A percentile compares a stretch with the other conserved stretches of the same genome.
Conservation (phyloP, 495 filamentous ascomycete genomes). For the Jackrogersella minutella region DNA sequence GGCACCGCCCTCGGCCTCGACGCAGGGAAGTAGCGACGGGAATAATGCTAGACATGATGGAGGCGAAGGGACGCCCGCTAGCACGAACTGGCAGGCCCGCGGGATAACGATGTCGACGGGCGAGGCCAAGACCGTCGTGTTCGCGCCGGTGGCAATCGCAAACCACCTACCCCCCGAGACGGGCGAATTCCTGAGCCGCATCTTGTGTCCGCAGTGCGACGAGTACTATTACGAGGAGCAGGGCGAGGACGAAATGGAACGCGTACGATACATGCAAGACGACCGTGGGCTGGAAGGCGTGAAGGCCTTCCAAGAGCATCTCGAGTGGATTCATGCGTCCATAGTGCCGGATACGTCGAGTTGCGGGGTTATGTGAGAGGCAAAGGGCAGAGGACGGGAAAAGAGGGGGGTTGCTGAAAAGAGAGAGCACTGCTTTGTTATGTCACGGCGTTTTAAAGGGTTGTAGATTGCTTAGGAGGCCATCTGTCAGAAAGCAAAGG, state of each 20-base stretch:
- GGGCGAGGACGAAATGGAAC: slow-evolving; percentile 54
- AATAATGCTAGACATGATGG: neutral
- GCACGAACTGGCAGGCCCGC: slow-evolving; percentile 34
- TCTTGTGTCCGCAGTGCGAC: slow-evolving; percentile 58
- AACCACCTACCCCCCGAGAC: slow-evolving; percentile 55
- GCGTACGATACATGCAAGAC: slow-evolving; percentile 49
- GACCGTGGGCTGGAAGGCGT: slow-evolving; percentile 53
- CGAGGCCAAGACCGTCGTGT: slow-evolving; percentile 55
- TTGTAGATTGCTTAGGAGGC: neutral
- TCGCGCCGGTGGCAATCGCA: slow-evolving; percentile 57
- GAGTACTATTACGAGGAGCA: slow-evolving; percentile 57
- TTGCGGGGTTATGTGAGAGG: slow-evolving; percentile 51
- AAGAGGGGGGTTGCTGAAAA: neutral
- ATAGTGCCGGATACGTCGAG: slow-evolving; percentile 38
- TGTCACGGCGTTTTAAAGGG: neutral
- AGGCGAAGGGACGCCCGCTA: neutral
- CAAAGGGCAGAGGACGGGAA: neutral
- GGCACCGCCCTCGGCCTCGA: slow-evolving; percentile 18
- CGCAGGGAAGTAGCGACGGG: neutral
- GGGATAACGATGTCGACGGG: slow-evolving; percentile 32
- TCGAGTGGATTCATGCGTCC: slow-evolving; percentile 57
- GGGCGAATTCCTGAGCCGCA: slow-evolving; percentile 52
- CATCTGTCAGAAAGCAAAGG: slow-evolving; percentile 11
- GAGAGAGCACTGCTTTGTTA: neutral
- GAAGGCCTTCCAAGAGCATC: slow-evolving; percentile 52